Base-by-base conservation (phyloP, 306 rosid genomes). In the Dryas octopetala region DNA sequence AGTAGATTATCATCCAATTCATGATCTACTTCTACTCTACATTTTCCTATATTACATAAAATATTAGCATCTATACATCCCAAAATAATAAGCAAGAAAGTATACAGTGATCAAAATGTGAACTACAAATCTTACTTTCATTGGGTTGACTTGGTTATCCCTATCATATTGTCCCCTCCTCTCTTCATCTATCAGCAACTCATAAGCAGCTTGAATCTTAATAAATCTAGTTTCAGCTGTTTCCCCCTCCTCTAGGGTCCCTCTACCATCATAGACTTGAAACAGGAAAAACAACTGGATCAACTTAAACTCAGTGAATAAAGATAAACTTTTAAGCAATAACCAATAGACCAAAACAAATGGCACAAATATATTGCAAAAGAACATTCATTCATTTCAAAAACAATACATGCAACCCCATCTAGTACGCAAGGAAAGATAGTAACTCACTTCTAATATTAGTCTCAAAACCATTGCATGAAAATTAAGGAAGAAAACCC, bases 191-290 rank as follows among this genome's bases (percentile, higher is more conserved):
- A 85, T 64, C 43, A 91, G 93, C 84, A 95, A 78, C 82, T 95
- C 98, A 79, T 95, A 95, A 70, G 98, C 97, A 73, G 98, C 97
- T 90, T 91, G 97, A 81, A 95, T 89, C 89, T 94, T 94, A 58
- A 94, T 94, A 84, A 94, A 91, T 76, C 97, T 91, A 79, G 91
- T 87, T 83, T 89, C 98, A 57, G 97, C 91, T 54, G 97, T 95
- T 85, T 95, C 98, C 74, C 96, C 97, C 80, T 91, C 97, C 82
- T 90, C 96, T 17, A 91, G 93, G 40, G 87, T 90, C 73, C 98
- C 97, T 87, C 90, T 90, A 60, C 97, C 97, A 80, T 95, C 76
- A 78, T 92, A 92, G 57, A 92, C 98, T 90, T 49, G 53, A 75
- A 55, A 74, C 48, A 41, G 9, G 54, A 73, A 75, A 68, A 40